Conservation (phyloP, 805 yeast species). For the Blastobotrys mokoenaii region DNA sequence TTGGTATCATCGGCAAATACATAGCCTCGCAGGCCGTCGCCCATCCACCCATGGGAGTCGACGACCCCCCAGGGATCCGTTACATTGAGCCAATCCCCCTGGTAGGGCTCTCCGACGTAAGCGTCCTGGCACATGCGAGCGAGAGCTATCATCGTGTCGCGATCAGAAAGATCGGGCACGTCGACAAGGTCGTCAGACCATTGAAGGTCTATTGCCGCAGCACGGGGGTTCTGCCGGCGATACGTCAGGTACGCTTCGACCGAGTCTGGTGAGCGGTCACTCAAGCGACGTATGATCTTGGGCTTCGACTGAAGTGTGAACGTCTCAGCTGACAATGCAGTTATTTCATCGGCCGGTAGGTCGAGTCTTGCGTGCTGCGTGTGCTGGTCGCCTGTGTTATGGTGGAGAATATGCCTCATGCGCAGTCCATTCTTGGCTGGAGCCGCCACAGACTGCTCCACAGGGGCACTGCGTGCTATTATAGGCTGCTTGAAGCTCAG, state of each 20-base stretch:
- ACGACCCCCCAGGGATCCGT: slow-evolving; percentile 47
- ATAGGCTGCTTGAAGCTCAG: background rate
- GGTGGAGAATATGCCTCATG: slow-evolving; percentile 56
- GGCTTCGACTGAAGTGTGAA: slow-evolving; percentile 6
- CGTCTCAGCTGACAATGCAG: slow-evolving; percentile 3
- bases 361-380: slow-evolving; percentile 43
- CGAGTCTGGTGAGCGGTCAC: slow-evolving; percentile 47
- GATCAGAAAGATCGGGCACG: slow-evolving; percentile 71
- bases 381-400: slow-evolving; percentile 39
- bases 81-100: slow-evolving; percentile 84
- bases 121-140: slow-evolving; percentile 90
- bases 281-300: slow-evolving; percentile 31
- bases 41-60: slow-evolving; percentile 84
- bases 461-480: too few relatives aligned
- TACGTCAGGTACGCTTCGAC: slow-evolving; percentile 58
- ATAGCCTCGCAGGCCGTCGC: slow-evolving; percentile 82
- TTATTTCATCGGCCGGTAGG: slow-evolving; percentile 13
- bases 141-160: slow-evolving; percentile 59
- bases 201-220: slow-evolving; percentile 34
- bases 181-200: slow-evolving; percentile 50
- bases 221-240: slow-evolving; percentile 31
- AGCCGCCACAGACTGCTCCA: too few relatives aligned
- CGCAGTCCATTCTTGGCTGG: too few relatives aligned
- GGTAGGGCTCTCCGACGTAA: slow-evolving; percentile 66
- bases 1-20: slow-evolving; percentile 59